Evolutionary conservation across 768 basidiomycete genomes (phyloP), one percentile per base, ranked within the genome.

Genomic region (Auriscalpium orientale): DNA sequence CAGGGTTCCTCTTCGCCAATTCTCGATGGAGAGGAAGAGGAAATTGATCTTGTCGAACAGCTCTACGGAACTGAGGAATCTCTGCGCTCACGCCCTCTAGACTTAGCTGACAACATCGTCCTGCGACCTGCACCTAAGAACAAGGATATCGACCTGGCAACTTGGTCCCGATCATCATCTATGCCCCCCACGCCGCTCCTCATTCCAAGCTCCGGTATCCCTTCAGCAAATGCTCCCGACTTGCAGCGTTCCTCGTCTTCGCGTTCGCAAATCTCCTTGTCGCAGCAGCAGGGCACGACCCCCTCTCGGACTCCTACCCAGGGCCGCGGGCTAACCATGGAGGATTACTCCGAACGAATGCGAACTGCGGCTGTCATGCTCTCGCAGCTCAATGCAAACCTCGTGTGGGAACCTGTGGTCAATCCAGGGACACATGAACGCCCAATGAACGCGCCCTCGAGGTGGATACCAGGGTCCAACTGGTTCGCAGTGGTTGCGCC

Each of bases 271-370:
- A 53, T 37, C 46, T n/a, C 36, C 45, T 16, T 52, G 18, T 13
- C 43, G 16, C 61, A 54, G 51, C 58, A 53, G 57, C 57, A 34
- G 37, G 46, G 55, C 55, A 28, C 28, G 7, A 28, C 28, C 1
- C 55, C 37, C 18, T 52, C 57, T 34, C 36, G 38, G 3, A 40
- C 43, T 56, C 11, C 43, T 44, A n/a, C 59, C 56, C 43, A 54
- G 38, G 51, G 58, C 35, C 59, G 55, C 59, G 61, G 36, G 46
- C 73, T 98, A 13, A 92, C 94, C 0, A 75, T 99, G 21, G 95
- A 99, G 63, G 95, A 99, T 62, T 99, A 99, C 72, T 95, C 95
- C 1, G 93, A 98, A 62, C 84, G 97, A 51, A 99, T 99, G 97
- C 84, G 92, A 8, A 97, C 94, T 10, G 97, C 97, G 10, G 97